Evolutionary conservation across 495 filamentous ascomycete genomes (phyloP).

Genomic region (Lepidopterella palustris): DNA sequence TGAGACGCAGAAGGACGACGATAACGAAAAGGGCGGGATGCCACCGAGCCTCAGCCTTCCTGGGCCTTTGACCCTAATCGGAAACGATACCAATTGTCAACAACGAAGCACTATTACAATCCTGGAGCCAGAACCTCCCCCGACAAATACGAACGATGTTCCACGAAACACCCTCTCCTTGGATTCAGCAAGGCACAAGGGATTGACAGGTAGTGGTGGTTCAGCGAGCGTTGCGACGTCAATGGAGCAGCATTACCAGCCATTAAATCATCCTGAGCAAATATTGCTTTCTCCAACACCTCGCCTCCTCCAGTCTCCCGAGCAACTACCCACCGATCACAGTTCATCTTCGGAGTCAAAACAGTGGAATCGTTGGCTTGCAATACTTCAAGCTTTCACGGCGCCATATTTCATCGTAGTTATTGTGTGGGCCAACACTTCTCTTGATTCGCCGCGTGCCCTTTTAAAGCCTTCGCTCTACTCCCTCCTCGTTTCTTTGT

Average conservation of each 20-base stretch:
- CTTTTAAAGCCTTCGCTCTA: constrained; percentile 61
- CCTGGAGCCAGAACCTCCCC: constrained; percentile 9
- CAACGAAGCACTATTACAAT: constrained; percentile 15
- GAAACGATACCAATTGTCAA: constrained; percentile 21
- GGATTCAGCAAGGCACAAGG: neutral
- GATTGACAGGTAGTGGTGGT: neutral
- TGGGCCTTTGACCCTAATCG: constrained; percentile 37
- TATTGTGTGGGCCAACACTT: constrained; percentile 66
- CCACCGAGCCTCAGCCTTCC: constrained; percentile 21
- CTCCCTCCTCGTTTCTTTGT: constrained; percentile 62
- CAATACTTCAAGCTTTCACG: constrained; percentile 75
- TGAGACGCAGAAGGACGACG: constrained; percentile 53
- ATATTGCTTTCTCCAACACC: neutral
- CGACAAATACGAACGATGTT: neutral
- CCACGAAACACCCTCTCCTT: neutral
- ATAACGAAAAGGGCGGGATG: constrained; percentile 35
- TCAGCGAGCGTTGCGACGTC: neutral
- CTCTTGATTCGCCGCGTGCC: constrained; percentile 42
- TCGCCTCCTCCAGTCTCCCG: constrained; percentile 18
- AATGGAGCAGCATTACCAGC: neutral
- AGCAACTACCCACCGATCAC: constrained; percentile 15
- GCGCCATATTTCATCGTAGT: constrained; percentile 78
- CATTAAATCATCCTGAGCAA: neutral
- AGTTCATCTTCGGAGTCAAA: constrained; percentile 31
- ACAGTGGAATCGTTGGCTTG: constrained; percentile 87